Percentiles rank a stretch among this genome's conserved stretches.
phyloP scores from a whole-genome alignment of 805 yeast genomes.

The Teunomyces pallodes region DNA sequence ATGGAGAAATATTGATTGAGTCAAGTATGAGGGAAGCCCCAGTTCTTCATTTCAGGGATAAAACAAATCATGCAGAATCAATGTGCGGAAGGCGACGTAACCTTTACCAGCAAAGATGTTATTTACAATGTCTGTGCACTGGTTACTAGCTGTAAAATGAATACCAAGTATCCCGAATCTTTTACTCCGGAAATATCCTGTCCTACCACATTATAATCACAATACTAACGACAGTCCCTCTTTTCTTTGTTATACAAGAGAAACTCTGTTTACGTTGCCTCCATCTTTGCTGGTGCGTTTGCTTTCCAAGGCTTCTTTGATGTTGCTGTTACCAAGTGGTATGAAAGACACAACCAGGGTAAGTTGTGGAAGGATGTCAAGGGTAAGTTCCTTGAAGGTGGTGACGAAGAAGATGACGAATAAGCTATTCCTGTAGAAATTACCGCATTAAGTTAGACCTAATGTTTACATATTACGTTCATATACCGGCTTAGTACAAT shows the following conservation, averaged over 20 bases:
- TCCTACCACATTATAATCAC: background rate
- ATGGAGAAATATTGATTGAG: too few relatives aligned
- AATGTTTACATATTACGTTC: background rate
- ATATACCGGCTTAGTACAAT: background rate
- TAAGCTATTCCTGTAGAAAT: slow-evolving; percentile 4
- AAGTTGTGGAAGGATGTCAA: slow-evolving; percentile 84
- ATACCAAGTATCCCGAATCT: background rate
- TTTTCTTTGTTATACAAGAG: slow-evolving; percentile 52
- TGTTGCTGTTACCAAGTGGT: slow-evolving; percentile 63
- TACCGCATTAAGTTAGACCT: background rate
- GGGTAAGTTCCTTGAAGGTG: slow-evolving; percentile 53
- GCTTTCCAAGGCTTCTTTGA: slow-evolving; percentile 80
- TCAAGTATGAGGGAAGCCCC: too few relatives aligned
- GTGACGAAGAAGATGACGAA: slow-evolving; percentile 54
- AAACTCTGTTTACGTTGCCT: slow-evolving; percentile 83
- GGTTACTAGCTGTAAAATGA: background rate
- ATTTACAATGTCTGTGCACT: too few relatives aligned
- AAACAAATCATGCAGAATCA: too few relatives aligned
- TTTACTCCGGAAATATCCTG: background rate
- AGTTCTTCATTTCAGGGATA: too few relatives aligned
- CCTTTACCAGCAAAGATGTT: too few relatives aligned
- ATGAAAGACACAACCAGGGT: slow-evolving; percentile 77
- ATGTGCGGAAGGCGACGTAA: too few relatives aligned
- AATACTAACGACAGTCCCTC: slow-evolving; percentile 25
- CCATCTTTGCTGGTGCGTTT: slow-evolving; percentile 81